phyloP scores from a whole-genome alignment of 306 rosid genomes.

The Rosa persica region DNA sequence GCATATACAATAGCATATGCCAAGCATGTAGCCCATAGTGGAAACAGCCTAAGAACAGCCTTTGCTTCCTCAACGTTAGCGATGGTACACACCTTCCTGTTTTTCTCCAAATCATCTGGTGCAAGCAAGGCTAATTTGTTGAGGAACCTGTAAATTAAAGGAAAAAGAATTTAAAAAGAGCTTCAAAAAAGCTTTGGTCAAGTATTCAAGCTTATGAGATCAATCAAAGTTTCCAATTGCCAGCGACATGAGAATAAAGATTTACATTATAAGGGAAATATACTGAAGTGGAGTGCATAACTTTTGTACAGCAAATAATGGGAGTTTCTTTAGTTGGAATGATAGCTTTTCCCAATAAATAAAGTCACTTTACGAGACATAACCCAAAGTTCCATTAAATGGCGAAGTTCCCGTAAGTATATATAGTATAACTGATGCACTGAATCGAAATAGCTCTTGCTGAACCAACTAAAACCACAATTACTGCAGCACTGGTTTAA shows the following conservation, averaged over 20 bases:
- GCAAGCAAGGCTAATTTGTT: slow-evolving; percentile 47
- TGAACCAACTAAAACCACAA: neutral
- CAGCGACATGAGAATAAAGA: neutral
- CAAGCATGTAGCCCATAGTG: slow-evolving; percentile 50
- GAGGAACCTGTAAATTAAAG: slow-evolving; percentile 43
- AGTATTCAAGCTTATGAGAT: neutral
- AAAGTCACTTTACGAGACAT: neutral
- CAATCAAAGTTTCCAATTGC: neutral
- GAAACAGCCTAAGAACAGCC: slow-evolving; percentile 40
- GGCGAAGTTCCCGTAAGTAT: neutral
- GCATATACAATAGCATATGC: slow-evolving; percentile 38
- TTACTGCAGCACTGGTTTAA: neutral
- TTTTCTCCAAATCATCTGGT: slow-evolving; percentile 26
- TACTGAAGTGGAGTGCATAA: neutral
- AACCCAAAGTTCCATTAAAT: neutral
- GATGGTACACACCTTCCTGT: slow-evolving; percentile 17
- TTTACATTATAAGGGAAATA: neutral
- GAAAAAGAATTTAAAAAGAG: neutral
- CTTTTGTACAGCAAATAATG: neutral
- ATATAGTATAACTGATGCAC: neutral
- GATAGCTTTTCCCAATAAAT: neutral
- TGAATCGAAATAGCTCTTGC: neutral
- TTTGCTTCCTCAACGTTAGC: slow-evolving; percentile 53
- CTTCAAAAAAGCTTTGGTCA: neutral
- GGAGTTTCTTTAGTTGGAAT: neutral